Evolutionary conservation across 163 green algal species (phyloP).

Genomic region (Prototheca cutis): DNA sequence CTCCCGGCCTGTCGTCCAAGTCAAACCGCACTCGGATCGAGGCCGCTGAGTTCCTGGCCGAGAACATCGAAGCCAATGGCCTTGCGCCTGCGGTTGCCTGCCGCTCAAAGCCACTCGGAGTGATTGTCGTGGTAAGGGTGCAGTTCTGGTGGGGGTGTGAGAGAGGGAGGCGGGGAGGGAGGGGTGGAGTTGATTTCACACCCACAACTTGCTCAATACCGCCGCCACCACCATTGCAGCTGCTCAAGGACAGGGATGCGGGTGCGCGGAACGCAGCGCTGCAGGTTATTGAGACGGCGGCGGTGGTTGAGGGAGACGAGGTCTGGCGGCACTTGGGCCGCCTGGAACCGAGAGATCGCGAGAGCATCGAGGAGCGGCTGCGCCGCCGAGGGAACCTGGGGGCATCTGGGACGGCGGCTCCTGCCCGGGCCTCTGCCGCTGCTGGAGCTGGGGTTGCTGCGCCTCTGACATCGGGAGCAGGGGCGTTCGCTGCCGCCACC

Average conservation of each 20-base stretch:
- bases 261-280: constrained; percentile 63
- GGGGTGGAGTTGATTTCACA: no score
- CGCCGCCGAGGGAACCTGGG: constrained; percentile 4
- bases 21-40: constrained; percentile 83
- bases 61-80: constrained; percentile 50
- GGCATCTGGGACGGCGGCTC: neutral
- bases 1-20: constrained; percentile 68
- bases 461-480: no score
- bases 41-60: constrained; percentile 63
- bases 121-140: constrained; percentile 26
- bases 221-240: constrained; percentile 7
- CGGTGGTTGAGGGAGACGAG: constrained; percentile 56
- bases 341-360: no score
- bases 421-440: no score
- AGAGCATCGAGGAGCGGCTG: constrained; percentile 83
- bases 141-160: no score
- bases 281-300: constrained; percentile 55
- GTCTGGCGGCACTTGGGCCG: constrained; percentile 68
- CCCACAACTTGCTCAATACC: no score
- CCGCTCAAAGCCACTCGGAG: constrained; percentile 28
- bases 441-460: no score
- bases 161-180: no score
- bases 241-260: constrained; percentile 74
- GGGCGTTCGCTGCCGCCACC: no score
- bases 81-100: constrained; percentile 10